Evolutionary conservation across 225 moss, liverwort and hornwort genomes (phyloP), one percentile per base, ranked within the genome.

Genomic region (Thuidium tamariscinum): DNA sequence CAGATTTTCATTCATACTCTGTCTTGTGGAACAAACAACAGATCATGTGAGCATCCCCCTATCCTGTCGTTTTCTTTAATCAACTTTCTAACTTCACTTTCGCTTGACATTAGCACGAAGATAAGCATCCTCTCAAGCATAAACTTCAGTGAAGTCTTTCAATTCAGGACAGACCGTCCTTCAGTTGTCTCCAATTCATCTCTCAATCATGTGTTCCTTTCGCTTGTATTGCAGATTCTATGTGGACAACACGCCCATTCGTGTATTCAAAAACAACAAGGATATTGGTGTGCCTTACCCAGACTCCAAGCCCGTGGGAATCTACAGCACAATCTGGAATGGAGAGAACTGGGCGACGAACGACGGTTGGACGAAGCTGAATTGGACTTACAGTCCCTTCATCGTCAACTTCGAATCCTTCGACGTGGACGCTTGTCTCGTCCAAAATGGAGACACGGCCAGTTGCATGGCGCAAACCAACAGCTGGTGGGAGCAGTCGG

Each of bases 331-430:
- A 4, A 91, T 93, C 65, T 93, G 93, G 93, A 93, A 93, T 5
- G 93, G 91, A 46, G 93, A 93, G 41, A 91, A 90, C 48, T 93
- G 93, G 93, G 93, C 93, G 4, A 93, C 93, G 6, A 90, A 93
- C 10, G 88, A 91, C 27, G 91, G 93, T 11, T 90, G 91, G 90
- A 87, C 87, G 54, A 93, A 93, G 80, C 93, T 93, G 59, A 90
- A 93, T 54, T 93, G 91, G 93, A 91, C 91, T 3, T 74, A 85
- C 65, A 89, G 87, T 61, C 93, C 93, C 3, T 93, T 93, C 2
- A 77, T 93, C 15, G 90, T 85, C 0, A 82, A 87, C 4, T 93
- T 87, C 36, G 90, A 91, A 39, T 84, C 88, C 0, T 93, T 93
- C 26, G 87, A 34, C 16, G 71, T 93, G 19, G 91, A 93, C 73